Evolutionary conservation across 306 rosid species (phyloP).

Genomic region (Trichosanthes truncata): DNA sequence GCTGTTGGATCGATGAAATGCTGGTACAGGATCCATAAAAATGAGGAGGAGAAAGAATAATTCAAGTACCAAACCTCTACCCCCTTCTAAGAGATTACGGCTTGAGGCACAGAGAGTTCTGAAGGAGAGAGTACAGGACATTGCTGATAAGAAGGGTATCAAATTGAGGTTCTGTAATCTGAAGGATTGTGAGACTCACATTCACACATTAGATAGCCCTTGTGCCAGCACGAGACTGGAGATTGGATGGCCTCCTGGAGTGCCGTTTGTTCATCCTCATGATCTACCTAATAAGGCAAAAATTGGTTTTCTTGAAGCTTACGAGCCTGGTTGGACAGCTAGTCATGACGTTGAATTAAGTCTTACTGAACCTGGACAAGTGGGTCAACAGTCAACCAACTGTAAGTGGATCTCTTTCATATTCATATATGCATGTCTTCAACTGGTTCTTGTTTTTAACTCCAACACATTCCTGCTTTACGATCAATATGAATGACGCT

Average conservation of each 20-base stretch:
- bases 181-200: constrained; percentile 93
- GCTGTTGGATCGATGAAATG: constrained; percentile 98
- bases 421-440: constrained; percentile 19
- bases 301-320: constrained; percentile 93
- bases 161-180: constrained; percentile 93
- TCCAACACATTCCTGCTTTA: not conserved
- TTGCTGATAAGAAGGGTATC: constrained; percentile 96
- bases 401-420: constrained; percentile 43
- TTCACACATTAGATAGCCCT: constrained; percentile 70
- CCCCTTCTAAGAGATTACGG: constrained; percentile 95
- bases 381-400: constrained; percentile 63
- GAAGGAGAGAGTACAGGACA: constrained; percentile 94
- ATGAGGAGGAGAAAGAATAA: constrained; percentile 73
- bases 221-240: constrained; percentile 84
- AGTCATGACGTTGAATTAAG: constrained; percentile 59
- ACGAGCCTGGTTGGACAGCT: constrained; percentile 98
- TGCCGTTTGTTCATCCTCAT: constrained; percentile 98
- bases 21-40: constrained; percentile 98
- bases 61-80: constrained; percentile 75
- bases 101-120: constrained; percentile 96
- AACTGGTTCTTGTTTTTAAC: constrained; percentile 9
- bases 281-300: constrained; percentile 96
- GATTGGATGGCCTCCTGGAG: constrained; percentile 95
- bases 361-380: constrained; percentile 70
- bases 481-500: not conserved